Percentiles rank a stretch among this genome's conserved stretches.
Evolutionary conservation across 192 early-diverging fungal species (phyloP).

Genomic region (Backusella sp.): DNA sequence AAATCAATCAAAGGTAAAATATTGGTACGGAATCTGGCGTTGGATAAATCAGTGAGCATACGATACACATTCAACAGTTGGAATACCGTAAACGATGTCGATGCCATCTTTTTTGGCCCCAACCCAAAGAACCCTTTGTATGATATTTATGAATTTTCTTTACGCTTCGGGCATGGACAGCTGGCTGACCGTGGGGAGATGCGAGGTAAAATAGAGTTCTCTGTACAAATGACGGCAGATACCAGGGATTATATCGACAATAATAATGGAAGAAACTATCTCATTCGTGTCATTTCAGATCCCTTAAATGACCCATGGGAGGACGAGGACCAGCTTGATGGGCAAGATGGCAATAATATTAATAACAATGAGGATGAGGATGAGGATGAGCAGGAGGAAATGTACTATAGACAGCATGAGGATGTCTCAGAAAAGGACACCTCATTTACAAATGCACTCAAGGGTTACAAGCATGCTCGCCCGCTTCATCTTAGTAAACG

Average conservation of each 20-base stretch:
- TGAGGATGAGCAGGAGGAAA: conserved; percentile 4
- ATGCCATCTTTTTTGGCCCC: conserved; percentile 59
- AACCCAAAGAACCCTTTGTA: conserved; percentile 37
- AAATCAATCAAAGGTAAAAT: conserved; percentile 57
- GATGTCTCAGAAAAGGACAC: not conserved
- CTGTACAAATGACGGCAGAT: conserved; percentile 65
- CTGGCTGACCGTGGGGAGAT: conserved; percentile 18
- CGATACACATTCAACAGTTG: conserved; percentile 86
- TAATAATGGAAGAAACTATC: conserved; percentile 82
- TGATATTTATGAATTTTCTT: conserved; percentile 66
- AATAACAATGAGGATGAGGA: conserved; percentile 3
- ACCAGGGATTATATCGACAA: conserved; percentile 86
- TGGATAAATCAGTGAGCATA: conserved; percentile 76
- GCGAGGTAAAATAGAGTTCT: conserved; percentile 53
- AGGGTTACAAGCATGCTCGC: conserved; percentile 10
- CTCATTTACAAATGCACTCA: conserved; percentile 8
- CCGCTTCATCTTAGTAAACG: not conserved
- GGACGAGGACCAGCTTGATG: not conserved
- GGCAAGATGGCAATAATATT: not conserved
- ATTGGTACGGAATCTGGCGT: conserved; percentile 83
- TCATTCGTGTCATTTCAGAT: conserved; percentile 36
- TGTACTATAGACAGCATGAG: not conserved
- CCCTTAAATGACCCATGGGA: not conserved
- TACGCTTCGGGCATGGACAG: conserved; percentile 9
- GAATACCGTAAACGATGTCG: conserved; percentile 63